Base-by-base conservation (phyloP, 2,329 filamentous ascomycete genomes). In the Colletotrichum spaethianum region DNA sequence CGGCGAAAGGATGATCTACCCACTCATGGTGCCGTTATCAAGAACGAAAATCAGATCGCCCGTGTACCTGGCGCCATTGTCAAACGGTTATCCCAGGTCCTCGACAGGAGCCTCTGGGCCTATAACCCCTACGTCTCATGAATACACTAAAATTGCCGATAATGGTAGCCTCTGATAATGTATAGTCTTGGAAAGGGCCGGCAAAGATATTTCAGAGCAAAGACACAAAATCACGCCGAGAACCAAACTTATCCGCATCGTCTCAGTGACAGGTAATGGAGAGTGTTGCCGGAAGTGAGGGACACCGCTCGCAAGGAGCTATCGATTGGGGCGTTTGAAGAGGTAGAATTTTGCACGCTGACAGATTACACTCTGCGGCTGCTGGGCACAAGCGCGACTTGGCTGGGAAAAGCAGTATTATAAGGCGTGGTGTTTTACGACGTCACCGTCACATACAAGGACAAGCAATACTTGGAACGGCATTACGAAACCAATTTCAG, bases 31-130 rank as follows among this genome's bases (percentile, higher is more conserved):
- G 0, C 83, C 94, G 1, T 94, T 95, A 77, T 83, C 94, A 0
- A 93, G 93, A 0, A 94, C 93, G 0, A 92, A 93, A 94, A 94
- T 75, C 91, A 93, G 76, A 93, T 92, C 0, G 89, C 92, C 0
- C 90, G 93, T 74, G 92, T 94, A 0, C 90, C 92, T 0, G 89
- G 87, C 52, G 91, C 92, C 31, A 90, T 94, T 42, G 83, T 94
- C 5, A 89, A 91, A 77, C 82, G 89, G 5, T 79, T 92, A 0
- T 91, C 90, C 62, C 83, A 89, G 69, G 87, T 89, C 67, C 87
- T 88, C 0, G 88, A 88, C 65, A 88, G 89, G 85, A 87, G 87
- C 72, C 82, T 91, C 11, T 91, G 89, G 89, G 82, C 88, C 36
- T 91, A 90, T 74, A 88, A 90, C 62, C 76, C 83, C 0, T 84